Percentiles rank a stretch among this genome's conserved stretches.
phyloP scores from a whole-genome alignment of 163 green algal species.

The Chlamydomonas reinhardtii region DNA sequence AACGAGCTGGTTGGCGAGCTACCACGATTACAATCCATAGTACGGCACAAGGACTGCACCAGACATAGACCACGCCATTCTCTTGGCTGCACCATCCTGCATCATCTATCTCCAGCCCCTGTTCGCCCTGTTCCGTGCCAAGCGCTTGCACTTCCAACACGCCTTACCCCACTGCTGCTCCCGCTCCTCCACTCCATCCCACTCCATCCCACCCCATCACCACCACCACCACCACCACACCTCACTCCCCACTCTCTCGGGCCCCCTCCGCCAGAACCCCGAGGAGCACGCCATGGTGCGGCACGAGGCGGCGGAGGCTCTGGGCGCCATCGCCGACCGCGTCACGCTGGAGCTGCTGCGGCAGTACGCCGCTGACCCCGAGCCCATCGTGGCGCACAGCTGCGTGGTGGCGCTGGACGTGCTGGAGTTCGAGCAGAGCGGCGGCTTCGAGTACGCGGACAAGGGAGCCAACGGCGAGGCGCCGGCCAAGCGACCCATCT shows the following conservation, averaged over 20 bases:
- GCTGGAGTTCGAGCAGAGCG: conserved; percentile 84
- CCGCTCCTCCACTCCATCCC: not conserved
- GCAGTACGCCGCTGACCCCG: conserved; percentile 73
- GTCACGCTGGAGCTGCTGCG: conserved; percentile 75
- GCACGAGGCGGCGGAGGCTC: conserved; percentile 97
- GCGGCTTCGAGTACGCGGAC: conserved; percentile 84
- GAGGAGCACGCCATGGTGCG: conserved; percentile 95
- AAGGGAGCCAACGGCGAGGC: conserved; percentile 2
- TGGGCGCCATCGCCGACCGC: conserved; percentile 87
- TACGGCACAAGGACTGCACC: too few relatives aligned
- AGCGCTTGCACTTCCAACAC: too few relatives aligned
- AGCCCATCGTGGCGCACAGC: conserved; percentile 96
- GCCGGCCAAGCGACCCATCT: conserved; percentile 26
- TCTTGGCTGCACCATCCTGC: too few relatives aligned
- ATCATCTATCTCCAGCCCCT: too few relatives aligned
- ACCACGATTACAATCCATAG: too few relatives aligned
- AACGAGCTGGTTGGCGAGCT: too few relatives aligned
- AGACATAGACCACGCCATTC: too few relatives aligned
- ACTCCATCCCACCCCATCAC: not conserved
- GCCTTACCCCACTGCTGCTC: too few relatives aligned
- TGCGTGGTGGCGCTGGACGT: conserved; percentile 94
- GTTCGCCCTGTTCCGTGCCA: too few relatives aligned
- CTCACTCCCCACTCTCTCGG: not conserved
- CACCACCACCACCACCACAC: not conserved
- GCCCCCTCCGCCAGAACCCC: conserved; percentile 60